Evolutionary conservation across 805 yeast species (phyloP).

Genomic region (Saccharomycopsis guyanensis): DNA sequence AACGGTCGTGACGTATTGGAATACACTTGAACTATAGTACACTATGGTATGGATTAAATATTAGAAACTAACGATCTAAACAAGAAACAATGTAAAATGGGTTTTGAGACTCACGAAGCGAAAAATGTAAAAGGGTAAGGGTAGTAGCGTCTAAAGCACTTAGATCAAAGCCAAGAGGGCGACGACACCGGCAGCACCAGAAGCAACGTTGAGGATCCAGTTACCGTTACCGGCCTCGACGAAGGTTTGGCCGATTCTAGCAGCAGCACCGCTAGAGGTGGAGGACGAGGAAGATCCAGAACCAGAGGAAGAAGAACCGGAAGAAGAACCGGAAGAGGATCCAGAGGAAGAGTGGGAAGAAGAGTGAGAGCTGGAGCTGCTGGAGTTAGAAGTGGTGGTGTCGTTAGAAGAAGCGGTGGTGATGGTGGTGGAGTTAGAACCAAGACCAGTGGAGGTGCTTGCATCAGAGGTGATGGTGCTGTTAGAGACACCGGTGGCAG

Average conservation of each 20-base stretch:
- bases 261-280: constrained; percentile 38
- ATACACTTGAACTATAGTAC: no score
- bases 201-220: constrained; percentile 8
- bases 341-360: constrained; percentile 19
- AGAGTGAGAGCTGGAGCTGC: constrained; percentile 6
- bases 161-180: constrained; percentile 21
- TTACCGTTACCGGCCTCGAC: constrained; percentile 24
- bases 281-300: constrained; percentile 23
- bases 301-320: constrained; percentile 21
- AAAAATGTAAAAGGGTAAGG: not conserved
- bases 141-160: constrained; percentile 17
- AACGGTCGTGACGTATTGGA: no score
- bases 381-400: constrained; percentile 11
- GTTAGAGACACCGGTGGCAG: constrained; percentile 6
- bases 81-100: not conserved
- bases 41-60: not conserved
- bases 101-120: not conserved
- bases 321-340: constrained; percentile 20
- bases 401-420: constrained; percentile 5
- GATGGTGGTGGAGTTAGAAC: not conserved
- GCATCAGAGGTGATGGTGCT: not conserved
- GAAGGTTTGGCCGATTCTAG: constrained; percentile 39
- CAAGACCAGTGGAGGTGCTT: not conserved
- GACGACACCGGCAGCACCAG: constrained; percentile 36
- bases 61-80: not conserved